A percentile compares a stretch with the other conserved stretches of the same genome.
These are phyloP conservation scores for Terana coerulea DNA, from an alignment of 768 basidiomycete species.

Conservation along the genomic window DNA sequence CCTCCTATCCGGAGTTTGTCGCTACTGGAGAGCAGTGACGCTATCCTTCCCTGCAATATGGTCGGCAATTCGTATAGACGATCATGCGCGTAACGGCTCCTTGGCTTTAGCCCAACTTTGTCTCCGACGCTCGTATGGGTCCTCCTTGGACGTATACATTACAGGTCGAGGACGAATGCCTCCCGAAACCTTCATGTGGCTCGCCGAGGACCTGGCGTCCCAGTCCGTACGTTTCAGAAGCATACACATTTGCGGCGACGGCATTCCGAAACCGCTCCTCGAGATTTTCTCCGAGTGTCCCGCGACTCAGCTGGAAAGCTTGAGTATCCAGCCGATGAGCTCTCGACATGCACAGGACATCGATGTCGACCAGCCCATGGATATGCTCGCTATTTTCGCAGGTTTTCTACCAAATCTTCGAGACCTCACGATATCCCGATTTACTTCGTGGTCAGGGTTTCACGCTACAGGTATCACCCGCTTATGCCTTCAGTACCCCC, in stretches of 20 bases:
- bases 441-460: neutral
- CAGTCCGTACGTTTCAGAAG: slow-evolving; percentile 8
- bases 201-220: slow-evolving; percentile 6
- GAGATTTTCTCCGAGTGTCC: slow-evolving; percentile 7
- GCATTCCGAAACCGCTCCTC: neutral
- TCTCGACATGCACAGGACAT: too few relatives aligned
- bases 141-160: slow-evolving; percentile 1
- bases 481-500: neutral
- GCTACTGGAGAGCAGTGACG: slow-evolving; percentile 10
- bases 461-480: neutral
- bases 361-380: too few relatives aligned
- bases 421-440: neutral
- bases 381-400: slow-evolving; percentile 2
- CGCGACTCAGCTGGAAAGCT: neutral
- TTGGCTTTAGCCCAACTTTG: slow-evolving; percentile 1
- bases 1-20: slow-evolving; percentile 9
- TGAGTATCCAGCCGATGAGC: neutral
- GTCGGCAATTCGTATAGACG: slow-evolving; percentile 4
- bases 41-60: slow-evolving; percentile 9
- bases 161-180: neutral
- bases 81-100: neutral
- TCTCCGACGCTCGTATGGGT: slow-evolving; percentile 8
- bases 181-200: neutral
- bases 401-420: neutral
- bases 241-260: slow-evolving; percentile 4